Conservation (phyloP, 31 red algal genomes). For the Asparagopsis taxiformis region DNA sequence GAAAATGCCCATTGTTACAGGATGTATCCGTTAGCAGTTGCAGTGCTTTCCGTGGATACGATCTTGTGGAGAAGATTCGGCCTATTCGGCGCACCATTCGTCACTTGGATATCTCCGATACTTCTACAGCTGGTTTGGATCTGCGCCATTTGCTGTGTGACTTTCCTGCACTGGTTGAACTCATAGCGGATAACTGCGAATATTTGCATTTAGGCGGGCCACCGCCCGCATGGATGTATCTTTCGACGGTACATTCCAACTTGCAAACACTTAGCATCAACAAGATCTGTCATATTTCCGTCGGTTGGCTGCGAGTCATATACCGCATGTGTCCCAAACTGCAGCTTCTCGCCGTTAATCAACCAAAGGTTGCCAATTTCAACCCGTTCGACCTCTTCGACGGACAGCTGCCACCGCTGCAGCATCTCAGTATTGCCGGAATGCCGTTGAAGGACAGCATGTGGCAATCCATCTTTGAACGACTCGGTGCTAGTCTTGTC, state of each 20-base stretch:
- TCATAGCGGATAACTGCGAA: background rate
- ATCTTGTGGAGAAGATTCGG: background rate
- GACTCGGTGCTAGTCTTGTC: background rate
- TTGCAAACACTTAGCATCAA: too few species aligned
- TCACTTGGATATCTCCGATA: background rate
- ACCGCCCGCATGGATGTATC: too few species aligned
- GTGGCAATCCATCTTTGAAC: slow-evolving; percentile 22
- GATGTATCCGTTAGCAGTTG: slow-evolving; percentile 4
- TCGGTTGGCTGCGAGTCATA: too few species aligned
- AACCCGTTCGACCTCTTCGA: background rate
- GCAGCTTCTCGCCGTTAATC: background rate
- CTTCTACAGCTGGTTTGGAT: background rate
- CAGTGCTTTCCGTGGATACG: background rate
- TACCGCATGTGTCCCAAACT: background rate
- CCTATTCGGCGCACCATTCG: background rate
- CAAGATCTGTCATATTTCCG: too few species aligned
- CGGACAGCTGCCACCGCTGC: slow-evolving; percentile 2
- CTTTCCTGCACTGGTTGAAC: background rate
- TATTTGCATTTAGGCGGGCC: too few species aligned
- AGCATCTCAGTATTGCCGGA: slow-evolving; percentile 7
- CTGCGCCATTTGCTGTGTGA: background rate
- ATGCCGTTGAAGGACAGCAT: background rate
- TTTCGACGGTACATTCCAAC: too few species aligned
- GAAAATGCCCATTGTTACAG: background rate
- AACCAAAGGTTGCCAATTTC: background rate